Evolutionary conservation across 1,139 yeast genomes (phyloP).

Genomic region (Hansenula sp.): DNA sequence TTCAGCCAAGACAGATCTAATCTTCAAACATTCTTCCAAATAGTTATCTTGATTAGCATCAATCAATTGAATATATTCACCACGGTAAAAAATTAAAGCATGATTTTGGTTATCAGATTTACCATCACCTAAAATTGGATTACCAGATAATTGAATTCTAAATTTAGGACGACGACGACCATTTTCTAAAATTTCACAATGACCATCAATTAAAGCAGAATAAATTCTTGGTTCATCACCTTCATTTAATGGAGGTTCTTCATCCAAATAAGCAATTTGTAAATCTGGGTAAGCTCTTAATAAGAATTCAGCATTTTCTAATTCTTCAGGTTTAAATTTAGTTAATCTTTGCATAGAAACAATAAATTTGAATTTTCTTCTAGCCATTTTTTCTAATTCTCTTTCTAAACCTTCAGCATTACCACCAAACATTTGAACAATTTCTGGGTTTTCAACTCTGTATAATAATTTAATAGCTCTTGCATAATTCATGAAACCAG

Average conservation of each 20-base stretch:
- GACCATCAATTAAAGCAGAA: constrained; percentile 97
- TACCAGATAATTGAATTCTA: constrained; percentile 96
- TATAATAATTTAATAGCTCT: constrained; percentile 95
- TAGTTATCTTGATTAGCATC: constrained; percentile 99
- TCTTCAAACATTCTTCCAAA: constrained; percentile 96
- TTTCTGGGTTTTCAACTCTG: constrained; percentile 98
- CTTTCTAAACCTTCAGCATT: constrained; percentile 93
- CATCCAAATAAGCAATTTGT: constrained; percentile 97
- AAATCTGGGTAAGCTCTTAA: constrained; percentile 98
- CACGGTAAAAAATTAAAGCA: constrained; percentile 94
- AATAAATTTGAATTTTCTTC: constrained; percentile 95
- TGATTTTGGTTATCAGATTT: constrained; percentile 98
- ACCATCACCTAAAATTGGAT: constrained; percentile 99
- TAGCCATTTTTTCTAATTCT: constrained; percentile 98
- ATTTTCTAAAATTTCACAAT: constrained; percentile 94
- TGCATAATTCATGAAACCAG: constrained; percentile 98
- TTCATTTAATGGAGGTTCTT: constrained; percentile 83
- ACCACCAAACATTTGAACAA: constrained; percentile 97
- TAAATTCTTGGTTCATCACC: constrained; percentile 98
- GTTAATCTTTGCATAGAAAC: constrained; percentile 98
- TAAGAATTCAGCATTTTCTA: constrained; percentile 97
- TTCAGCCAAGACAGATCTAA: constrained; percentile 95
- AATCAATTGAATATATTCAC: constrained; percentile 95
- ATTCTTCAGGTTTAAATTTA: constrained; percentile 94
- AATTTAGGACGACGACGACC: constrained; percentile 99